These are phyloP conservation scores for Cicer cuneatum DNA, from an alignment of 306 rosid genomes.

Conservation along the genomic window DNA sequence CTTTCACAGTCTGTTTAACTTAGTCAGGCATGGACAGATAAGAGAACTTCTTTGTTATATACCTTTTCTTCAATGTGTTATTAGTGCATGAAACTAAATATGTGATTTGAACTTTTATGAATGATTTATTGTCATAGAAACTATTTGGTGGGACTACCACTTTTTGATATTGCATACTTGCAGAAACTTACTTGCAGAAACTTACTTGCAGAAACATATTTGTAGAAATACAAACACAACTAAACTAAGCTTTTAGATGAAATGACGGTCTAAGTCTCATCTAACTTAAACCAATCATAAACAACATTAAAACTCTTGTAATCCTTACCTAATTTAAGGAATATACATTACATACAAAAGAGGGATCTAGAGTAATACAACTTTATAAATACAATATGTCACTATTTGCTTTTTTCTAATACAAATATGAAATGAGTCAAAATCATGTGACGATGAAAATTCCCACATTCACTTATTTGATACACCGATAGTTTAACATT, in stretches of 20 bases:
- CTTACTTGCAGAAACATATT: not conserved
- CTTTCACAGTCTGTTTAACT: constrained; percentile 61
- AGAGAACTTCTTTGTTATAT: not conserved
- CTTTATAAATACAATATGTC: not conserved
- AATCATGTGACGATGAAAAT: not conserved
- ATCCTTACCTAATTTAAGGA: too few species aligned
- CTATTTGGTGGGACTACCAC: not conserved
- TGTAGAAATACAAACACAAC: not conserved
- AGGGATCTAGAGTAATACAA: not conserved
- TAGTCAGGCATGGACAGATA: not conserved
- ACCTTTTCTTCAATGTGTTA: not conserved
- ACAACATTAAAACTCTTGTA: too few species aligned
- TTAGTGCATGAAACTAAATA: constrained; percentile 19
- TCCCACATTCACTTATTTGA: too few species aligned
- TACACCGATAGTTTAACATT: too few species aligned
- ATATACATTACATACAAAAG: not conserved
- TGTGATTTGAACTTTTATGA: constrained; percentile 13
- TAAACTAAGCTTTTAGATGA: too few species aligned
- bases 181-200: too few species aligned
- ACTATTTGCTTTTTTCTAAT: not conserved
- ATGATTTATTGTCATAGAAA: constrained; percentile 14
- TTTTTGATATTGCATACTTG: not conserved
- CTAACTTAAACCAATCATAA: too few species aligned
- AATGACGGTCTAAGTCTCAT: too few species aligned
- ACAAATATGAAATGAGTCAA: not conserved